Conservation (phyloP, 768 basidiomycete genomes). For the Lactarius vividus region DNA sequence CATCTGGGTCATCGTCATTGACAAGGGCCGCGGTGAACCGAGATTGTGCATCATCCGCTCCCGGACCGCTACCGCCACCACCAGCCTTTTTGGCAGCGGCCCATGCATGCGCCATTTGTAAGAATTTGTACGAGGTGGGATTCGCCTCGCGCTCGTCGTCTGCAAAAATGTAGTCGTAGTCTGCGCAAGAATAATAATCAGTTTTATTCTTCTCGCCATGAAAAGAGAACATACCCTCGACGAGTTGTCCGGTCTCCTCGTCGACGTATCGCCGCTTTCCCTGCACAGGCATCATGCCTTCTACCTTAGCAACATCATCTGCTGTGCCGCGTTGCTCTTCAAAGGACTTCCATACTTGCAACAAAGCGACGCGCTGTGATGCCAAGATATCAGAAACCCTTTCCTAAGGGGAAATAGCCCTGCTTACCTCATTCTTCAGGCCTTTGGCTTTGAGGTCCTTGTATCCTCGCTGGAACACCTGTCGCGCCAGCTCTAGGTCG, state of each 20-base stretch:
- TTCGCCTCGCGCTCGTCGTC: constrained; percentile 95
- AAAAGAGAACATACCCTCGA: constrained; percentile 63
- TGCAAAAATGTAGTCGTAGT: constrained; percentile 93
- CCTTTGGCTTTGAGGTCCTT: constrained; percentile 77
- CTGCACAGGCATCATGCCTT: constrained; percentile 91
- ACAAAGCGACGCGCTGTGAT: constrained; percentile 77
- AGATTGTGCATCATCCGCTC: constrained; percentile 36
- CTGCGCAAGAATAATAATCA: constrained; percentile 39
- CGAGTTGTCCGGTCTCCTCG: constrained; percentile 77
- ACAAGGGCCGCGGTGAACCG: constrained; percentile 47
- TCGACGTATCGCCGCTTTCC: constrained; percentile 83
- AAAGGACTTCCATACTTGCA: constrained; percentile 95
- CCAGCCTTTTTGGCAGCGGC: constrained; percentile 43
- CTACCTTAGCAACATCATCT: constrained; percentile 75
- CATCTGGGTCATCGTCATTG: constrained; percentile 21
- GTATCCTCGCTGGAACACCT: constrained; percentile 85
- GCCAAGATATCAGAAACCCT: constrained; percentile 9
- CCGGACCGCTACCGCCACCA: constrained; percentile 18
- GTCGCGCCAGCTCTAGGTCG: constrained; percentile 64
- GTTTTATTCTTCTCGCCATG: neutral
- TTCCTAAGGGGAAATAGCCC: too few relatives aligned
- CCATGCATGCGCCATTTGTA: constrained; percentile 95
- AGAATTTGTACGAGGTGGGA: constrained; percentile 91
- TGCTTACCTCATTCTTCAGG: constrained; percentile 80
- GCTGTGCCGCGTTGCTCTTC: constrained; percentile 77